Base-by-base conservation (phyloP, 2,329 filamentous ascomycete species). In the Cyclaneusma minus region DNA sequence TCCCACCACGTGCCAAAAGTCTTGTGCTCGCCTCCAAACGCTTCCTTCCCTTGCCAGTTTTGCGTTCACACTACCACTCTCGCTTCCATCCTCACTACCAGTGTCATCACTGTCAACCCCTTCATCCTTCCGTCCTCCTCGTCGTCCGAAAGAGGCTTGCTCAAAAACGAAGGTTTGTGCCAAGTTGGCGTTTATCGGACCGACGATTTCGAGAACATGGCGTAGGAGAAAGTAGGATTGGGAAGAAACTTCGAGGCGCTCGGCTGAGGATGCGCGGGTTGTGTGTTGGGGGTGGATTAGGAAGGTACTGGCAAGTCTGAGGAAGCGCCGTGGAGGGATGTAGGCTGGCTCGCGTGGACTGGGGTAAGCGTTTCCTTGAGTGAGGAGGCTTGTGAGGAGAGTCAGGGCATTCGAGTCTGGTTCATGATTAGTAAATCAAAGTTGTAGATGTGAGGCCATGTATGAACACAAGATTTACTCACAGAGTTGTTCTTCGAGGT, bases 1-100 rank as follows among this genome's bases (percentile, higher is more conserved):
- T 3, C 87, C 89, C 0, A 89, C 64, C 0, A 81, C 68, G 21
- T 73, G 67, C 83, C 89, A 98, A 42, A 95, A 91, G 44, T 92
- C 82, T 33, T 80, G 72, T 1, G 77, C 80, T n/a, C 68, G 65
- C 10, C 55, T 56, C 69, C 80, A 93, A 2, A 94, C 35, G 16
- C 77, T 75, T 22, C 70, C 62, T 9, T 64, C 56, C 26, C 68
- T 65, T 2, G 75, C 73, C 30, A 83, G 58, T 7, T 62, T 58
- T 5, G 68, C 61, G 21, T 60, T 56, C 18, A 84, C 52, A 7
- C 55, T 52, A 23, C 64, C 64, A 1, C 58, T 56, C 3, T 67
- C 62, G 7, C 55, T 50, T 5, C 58, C 54, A 7, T 56, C 48
- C 21, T 62, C 55, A 10, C 53, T 54, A 12, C 51, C 46, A 13